These are phyloP conservation scores for Boletus subparvulus DNA, from an alignment of 768 basidiomycete genomes.

Conservation along the genomic window DNA sequence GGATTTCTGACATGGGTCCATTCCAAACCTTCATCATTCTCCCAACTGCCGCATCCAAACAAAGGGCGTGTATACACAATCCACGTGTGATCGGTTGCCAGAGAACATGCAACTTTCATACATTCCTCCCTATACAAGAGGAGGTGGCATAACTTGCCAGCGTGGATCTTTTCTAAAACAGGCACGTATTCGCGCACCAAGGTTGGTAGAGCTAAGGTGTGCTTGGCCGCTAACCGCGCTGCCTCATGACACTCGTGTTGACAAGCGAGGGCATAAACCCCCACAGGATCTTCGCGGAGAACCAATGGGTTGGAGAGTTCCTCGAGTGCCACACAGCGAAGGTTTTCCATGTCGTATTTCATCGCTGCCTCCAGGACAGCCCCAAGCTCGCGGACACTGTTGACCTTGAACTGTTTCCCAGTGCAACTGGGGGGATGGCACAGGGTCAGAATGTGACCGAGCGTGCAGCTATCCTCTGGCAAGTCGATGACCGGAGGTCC, in stretches of 20 bases:
- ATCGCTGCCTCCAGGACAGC: constrained; percentile 6
- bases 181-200: background rate
- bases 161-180: constrained; percentile 13
- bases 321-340: background rate
- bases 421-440: constrained; percentile 7
- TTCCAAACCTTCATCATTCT: background rate
- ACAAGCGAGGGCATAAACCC: constrained; percentile 14
- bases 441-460: constrained; percentile 7
- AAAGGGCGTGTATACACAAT: background rate
- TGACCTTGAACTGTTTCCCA: background rate
- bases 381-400: background rate
- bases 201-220: constrained; percentile 6
- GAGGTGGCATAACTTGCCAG: constrained; percentile 4
- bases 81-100: constrained; percentile 13
- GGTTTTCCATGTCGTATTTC: constrained; percentile 19
- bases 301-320: background rate
- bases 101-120: background rate
- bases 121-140: constrained; percentile 12
- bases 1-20: background rate
- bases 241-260: background rate
- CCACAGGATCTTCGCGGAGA: constrained; percentile 7
- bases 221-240: constrained; percentile 9
- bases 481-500: constrained; percentile 8
- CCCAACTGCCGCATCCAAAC: background rate
- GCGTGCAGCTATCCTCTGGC: constrained; percentile 8